phyloP scores from a whole-genome alignment of 495 filamentous ascomycete species.

The Annulohypoxylon bovei region DNA sequence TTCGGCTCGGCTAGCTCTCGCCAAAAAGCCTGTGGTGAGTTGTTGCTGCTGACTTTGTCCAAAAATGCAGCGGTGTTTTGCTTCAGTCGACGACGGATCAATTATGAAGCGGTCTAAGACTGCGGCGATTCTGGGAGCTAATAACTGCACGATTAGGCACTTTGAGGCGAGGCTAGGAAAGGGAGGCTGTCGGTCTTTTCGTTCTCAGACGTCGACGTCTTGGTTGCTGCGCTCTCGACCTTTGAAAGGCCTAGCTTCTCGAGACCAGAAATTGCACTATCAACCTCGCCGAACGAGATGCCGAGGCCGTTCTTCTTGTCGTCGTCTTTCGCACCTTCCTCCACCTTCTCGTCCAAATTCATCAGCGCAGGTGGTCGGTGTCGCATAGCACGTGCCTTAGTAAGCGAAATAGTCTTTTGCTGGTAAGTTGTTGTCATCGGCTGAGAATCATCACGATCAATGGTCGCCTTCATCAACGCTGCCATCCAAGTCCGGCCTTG shows the following conservation, averaged over 20 bases:
- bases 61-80: background rate
- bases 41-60: background rate
- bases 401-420: slow-evolving; percentile 89
- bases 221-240: slow-evolving; percentile 47
- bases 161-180: slow-evolving; percentile 47
- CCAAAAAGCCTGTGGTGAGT: background rate
- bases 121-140: background rate
- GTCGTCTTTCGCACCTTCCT: slow-evolving; percentile 43
- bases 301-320: slow-evolving; percentile 56
- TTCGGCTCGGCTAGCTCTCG: background rate
- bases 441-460: slow-evolving; percentile 86
- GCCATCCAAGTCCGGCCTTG: slow-evolving; percentile 98
- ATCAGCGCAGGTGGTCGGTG: slow-evolving; percentile 89
- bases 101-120: background rate
- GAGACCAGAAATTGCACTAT: slow-evolving; percentile 59
- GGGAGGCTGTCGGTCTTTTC: slow-evolving; percentile 47
- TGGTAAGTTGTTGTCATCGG: slow-evolving; percentile 90
- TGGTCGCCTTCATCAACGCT: slow-evolving; percentile 98
- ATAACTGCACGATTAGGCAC: slow-evolving; percentile 44
- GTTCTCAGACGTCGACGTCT: slow-evolving; percentile 43
- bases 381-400: slow-evolving; percentile 82
- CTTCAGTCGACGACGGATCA: background rate
- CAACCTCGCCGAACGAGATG: slow-evolving; percentile 61
- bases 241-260: slow-evolving; percentile 57
- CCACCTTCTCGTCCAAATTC: slow-evolving; percentile 68